These are phyloP conservation scores for Brachypodium distachyon DNA, from an alignment of 202 grass and related monocot genomes.

Conservation along the genomic window DNA sequence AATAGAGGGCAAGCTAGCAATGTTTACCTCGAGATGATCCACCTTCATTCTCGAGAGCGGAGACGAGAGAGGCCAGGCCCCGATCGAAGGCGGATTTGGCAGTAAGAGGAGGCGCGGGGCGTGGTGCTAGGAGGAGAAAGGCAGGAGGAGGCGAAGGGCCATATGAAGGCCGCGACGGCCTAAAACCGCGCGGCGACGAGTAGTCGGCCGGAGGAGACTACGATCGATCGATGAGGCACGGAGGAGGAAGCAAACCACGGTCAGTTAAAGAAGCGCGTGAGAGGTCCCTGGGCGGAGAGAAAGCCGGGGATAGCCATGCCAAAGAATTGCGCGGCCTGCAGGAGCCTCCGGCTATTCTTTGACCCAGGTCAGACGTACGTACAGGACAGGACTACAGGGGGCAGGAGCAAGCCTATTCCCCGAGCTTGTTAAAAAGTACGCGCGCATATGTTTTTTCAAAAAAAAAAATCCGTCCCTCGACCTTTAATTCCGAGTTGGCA, in stretches of 20 bases:
- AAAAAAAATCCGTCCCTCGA: too few species aligned
- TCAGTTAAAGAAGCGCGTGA: neutral
- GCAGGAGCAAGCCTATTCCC: too few species aligned
- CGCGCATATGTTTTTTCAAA: too few species aligned
- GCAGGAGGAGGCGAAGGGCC: neutral
- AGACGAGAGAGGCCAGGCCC: neutral
- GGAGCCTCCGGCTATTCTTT: too few species aligned
- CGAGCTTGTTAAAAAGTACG: too few species aligned
- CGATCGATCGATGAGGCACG: too few species aligned
- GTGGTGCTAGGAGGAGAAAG: neutral
- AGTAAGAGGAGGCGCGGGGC: neutral
- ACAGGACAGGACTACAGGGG: too few species aligned
- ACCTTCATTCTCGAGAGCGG: neutral
- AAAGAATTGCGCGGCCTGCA: neutral
- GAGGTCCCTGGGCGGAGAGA: neutral
- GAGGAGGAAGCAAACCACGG: too few species aligned
- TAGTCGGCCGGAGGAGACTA: neutral
- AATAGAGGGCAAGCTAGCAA: too few species aligned
- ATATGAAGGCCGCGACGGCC: conserved; percentile 16
- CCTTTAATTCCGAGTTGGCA: too few species aligned
- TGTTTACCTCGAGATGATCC: conserved; percentile 4
- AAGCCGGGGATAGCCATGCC: neutral
- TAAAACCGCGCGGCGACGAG: neutral
- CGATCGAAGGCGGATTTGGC: neutral
- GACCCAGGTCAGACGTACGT: too few species aligned